Conservation (phyloP, 202 grass and related monocot species). For the Saccharum hybrid region DNA sequence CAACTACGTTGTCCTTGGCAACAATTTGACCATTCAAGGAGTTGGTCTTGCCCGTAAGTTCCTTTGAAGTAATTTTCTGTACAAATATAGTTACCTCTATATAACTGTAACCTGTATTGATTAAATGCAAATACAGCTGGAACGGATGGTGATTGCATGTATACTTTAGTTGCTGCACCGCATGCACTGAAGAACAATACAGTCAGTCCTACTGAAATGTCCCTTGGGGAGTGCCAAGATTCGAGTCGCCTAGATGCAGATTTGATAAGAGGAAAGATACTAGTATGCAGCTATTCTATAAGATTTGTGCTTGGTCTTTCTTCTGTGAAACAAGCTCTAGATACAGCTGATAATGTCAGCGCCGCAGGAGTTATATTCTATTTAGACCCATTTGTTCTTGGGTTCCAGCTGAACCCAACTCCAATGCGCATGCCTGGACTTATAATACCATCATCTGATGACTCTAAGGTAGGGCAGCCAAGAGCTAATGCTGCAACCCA, state of each 20-base stretch:
- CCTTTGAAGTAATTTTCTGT: slow-evolving; percentile 32
- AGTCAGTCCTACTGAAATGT: slow-evolving; percentile 63
- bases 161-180: slow-evolving; percentile 80
- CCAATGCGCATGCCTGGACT: slow-evolving; percentile 87
- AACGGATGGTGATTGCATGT: slow-evolving; percentile 79
- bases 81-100: slow-evolving; percentile 2
- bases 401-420: slow-evolving; percentile 97
- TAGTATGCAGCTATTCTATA: slow-evolving; percentile 96
- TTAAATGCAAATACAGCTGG: slow-evolving; percentile 74
- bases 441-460: slow-evolving; percentile 96
- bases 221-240: slow-evolving; percentile 92
- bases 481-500: slow-evolving; percentile 14
- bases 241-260: slow-evolving; percentile 70
- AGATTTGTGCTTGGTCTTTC: slow-evolving; percentile 96
- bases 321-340: slow-evolving; percentile 93
- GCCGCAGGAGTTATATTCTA: slow-evolving; percentile 91
- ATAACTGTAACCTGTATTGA: slow-evolving; percentile 35
- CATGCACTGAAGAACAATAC: slow-evolving; percentile 79
- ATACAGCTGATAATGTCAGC: slow-evolving; percentile 84
- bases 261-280: slow-evolving; percentile 80
- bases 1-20: slow-evolving; percentile 86
- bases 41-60: slow-evolving; percentile 96
- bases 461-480: slow-evolving; percentile 74
- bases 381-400: slow-evolving; percentile 95
- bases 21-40: slow-evolving; percentile 85